phyloP scores from a whole-genome alignment of 208 protist species.

The Leishmania tarentolae region DNA sequence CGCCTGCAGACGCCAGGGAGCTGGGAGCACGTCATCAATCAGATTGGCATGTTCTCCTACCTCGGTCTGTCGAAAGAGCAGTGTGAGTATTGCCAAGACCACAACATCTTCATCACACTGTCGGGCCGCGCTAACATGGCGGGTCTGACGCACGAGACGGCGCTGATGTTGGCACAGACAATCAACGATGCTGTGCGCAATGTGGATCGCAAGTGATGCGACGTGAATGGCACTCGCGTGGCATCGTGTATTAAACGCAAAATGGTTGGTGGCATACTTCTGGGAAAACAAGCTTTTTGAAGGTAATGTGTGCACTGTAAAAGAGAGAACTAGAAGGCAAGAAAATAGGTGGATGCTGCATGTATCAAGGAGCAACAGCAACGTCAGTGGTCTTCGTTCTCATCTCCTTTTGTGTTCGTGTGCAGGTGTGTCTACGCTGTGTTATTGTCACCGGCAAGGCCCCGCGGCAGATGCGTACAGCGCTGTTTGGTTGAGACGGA shows the following conservation, averaged over 20 bases:
- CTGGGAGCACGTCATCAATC: slow-evolving; percentile 96
- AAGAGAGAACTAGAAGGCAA: background rate
- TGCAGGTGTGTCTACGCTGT: background rate
- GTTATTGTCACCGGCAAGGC: background rate
- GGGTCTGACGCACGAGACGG: slow-evolving; percentile 62
- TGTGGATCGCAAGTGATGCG: slow-evolving; percentile 25
- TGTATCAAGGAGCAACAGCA: background rate
- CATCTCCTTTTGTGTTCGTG: background rate
- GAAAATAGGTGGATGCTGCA: background rate
- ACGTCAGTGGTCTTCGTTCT: background rate
- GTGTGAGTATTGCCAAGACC: slow-evolving; percentile 69
- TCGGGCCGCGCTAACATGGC: slow-evolving; percentile 87
- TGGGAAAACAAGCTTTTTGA: background rate
- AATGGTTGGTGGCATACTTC: too few species aligned
- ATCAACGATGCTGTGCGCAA: slow-evolving; percentile 73
- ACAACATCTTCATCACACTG: slow-evolving; percentile 77
- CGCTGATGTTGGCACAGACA: slow-evolving; percentile 56
- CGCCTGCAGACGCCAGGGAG: slow-evolving; percentile 72
- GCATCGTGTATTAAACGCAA: too few species aligned
- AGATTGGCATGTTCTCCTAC: slow-evolving; percentile 99
- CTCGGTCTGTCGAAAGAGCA: slow-evolving; percentile 92
- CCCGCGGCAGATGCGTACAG: background rate
- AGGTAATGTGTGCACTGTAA: background rate
- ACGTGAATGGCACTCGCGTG: background rate
- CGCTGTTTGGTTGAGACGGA: background rate